Percentiles rank a stretch among this genome's conserved stretches.
Conservation (phyloP, 75 land plant species). For the Cupressus sempervirens region DNA sequence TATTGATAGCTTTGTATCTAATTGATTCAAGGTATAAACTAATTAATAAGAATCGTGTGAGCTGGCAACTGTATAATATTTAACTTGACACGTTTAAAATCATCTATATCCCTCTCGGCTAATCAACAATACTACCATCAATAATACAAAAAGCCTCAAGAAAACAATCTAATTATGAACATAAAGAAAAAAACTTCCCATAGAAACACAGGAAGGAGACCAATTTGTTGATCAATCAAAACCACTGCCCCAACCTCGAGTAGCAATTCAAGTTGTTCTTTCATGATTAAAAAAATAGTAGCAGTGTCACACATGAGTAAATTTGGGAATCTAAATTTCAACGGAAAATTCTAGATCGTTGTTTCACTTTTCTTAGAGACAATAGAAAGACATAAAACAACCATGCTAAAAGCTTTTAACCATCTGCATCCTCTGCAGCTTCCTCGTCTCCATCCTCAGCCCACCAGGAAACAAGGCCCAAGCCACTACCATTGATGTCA, state of each 20-base stretch:
- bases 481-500: conserved; percentile 7
- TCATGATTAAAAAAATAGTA: background rate
- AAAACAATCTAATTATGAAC: background rate
- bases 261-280: background rate
- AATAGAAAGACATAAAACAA: background rate
- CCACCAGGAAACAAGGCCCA: conserved; percentile 11
- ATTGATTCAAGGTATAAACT: background rate
- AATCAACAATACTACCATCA: background rate
- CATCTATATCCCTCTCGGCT: background rate
- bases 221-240: background rate
- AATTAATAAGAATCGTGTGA: background rate
- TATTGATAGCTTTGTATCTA: background rate
- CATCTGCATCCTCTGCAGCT: background rate
- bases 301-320: background rate
- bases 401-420: background rate
- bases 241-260: background rate
- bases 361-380: background rate
- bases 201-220: background rate
- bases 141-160: background rate
- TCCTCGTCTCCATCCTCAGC: conserved; percentile 1
- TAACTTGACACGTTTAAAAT: background rate
- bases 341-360: background rate
- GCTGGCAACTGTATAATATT: background rate
- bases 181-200: background rate
- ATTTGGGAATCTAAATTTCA: background rate